These are phyloP conservation scores for Cymbomonas tetramitiformis DNA, from an alignment of 139 green algal species.

Conservation along the genomic window DNA sequence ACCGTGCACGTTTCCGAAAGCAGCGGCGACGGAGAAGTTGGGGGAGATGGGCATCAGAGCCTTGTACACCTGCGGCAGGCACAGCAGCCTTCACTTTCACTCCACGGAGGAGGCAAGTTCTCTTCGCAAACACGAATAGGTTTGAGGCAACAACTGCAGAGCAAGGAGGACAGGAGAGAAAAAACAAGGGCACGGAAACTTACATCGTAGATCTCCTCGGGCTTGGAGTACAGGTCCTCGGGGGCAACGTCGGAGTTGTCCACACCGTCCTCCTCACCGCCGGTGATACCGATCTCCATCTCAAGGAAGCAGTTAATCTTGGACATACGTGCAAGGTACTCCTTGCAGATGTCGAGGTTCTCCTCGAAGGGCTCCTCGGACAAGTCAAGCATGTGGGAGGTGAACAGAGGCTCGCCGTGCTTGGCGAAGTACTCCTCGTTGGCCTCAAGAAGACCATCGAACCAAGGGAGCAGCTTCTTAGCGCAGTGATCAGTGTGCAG, in stretches of 20 bases:
- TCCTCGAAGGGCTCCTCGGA: slow-evolving; percentile 30
- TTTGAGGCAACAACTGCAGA: too few species aligned
- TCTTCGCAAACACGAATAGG: too few species aligned
- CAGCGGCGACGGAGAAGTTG: slow-evolving; percentile 25
- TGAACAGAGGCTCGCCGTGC: slow-evolving; percentile 26
- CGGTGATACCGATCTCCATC: slow-evolving; percentile 33
- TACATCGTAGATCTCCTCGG: slow-evolving; percentile 31
- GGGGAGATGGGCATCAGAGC: slow-evolving; percentile 23
- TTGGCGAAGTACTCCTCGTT: slow-evolving; percentile 31
- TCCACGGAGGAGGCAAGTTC: too few species aligned
- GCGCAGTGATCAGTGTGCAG: slow-evolving; percentile 35
- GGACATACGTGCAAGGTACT: slow-evolving; percentile 31
- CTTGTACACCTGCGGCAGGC: slow-evolving; percentile 30
- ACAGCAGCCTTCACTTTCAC: too few species aligned
- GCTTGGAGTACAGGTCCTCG: slow-evolving; percentile 32
- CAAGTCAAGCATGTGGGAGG: slow-evolving; percentile 32
- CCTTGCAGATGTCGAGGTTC: slow-evolving; percentile 34
- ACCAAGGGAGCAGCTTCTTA: slow-evolving; percentile 32
- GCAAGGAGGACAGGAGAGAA: too few species aligned
- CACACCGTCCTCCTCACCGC: slow-evolving; percentile 34
- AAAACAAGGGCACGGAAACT: too few species aligned
- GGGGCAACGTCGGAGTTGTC: slow-evolving; percentile 28
- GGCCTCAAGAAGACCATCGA: slow-evolving; percentile 28
- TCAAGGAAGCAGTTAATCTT: slow-evolving; percentile 27
- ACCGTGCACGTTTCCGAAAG: slow-evolving; percentile 36